Conservation (phyloP, 208 protist genomes). For the Herpetomonas muscarum region DNA sequence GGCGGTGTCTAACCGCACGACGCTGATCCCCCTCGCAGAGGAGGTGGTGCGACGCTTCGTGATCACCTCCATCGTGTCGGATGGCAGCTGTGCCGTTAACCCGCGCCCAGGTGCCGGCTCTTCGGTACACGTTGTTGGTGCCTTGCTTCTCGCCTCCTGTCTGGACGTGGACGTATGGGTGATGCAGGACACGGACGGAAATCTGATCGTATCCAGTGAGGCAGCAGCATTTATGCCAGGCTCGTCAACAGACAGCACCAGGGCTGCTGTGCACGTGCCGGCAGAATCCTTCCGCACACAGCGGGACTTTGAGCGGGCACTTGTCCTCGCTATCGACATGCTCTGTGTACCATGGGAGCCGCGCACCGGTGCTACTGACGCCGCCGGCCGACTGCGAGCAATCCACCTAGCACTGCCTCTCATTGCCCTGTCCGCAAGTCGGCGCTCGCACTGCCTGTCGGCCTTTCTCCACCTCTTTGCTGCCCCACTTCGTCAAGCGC, state of each 20-base stretch:
- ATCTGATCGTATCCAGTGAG: conserved; percentile 21
- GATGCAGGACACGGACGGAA: conserved; percentile 11
- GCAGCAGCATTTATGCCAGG: neutral
- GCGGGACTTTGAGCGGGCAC: conserved; percentile 48
- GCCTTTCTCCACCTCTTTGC: conserved; percentile 57
- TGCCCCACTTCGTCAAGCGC: conserved; percentile 21
- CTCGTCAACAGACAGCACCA: neutral
- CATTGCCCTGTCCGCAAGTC: conserved; percentile 32
- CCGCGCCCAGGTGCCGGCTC: conserved; percentile 19
- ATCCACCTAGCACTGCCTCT: conserved; percentile 38
- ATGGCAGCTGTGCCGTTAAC: conserved; percentile 53
- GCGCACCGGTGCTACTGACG: neutral
- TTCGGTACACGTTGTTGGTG: conserved; percentile 53
- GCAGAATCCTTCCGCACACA: conserved; percentile 25
- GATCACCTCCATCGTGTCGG: conserved; percentile 34
- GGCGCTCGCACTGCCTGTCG: conserved; percentile 39
- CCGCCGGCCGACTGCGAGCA: conserved; percentile 11
- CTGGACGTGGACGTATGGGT: conserved; percentile 56
- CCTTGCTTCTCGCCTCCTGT: conserved; percentile 57
- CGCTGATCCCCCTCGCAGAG: conserved; percentile 48
- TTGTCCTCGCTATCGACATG: conserved; percentile 65
- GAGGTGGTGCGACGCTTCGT: conserved; percentile 62
- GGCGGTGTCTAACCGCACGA: conserved; percentile 29
- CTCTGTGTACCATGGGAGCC: conserved; percentile 28
- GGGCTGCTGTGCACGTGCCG: conserved; percentile 23